Evolutionary conservation across 2,329 filamentous ascomycete species (phyloP), one percentile per base, ranked within the genome.

Genomic region (Calonectria pteridis): DNA sequence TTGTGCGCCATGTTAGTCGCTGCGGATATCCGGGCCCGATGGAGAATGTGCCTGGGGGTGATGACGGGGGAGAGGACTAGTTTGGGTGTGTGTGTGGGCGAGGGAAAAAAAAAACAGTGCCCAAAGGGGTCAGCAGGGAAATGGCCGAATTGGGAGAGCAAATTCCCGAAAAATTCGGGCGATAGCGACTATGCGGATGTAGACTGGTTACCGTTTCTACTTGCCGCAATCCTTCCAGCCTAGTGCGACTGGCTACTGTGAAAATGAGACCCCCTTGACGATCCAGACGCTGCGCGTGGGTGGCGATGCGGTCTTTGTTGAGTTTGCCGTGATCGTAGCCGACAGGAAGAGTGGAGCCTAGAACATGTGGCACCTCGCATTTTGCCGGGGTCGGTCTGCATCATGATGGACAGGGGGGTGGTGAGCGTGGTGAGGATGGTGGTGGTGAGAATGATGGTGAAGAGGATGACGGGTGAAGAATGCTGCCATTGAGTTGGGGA

Each of bases 291-390:
- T 53, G 26, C 50, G 29, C n/a, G n/a, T 23, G 11, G 53, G 51
- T 49, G 67, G 58, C 43, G 31, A 37, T 69, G 53, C 28, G 65
- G 50, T 55, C 49, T 55, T 55, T 55, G 65, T 55, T 67, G 26
- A 46, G 66, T 49, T 50, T 69, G 67, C 67, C 67, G 69, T 67
- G 37, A 20, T 66, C 37, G 40, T 55, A 67, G 63, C 69, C 62
- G 59, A 53, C 16, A 26, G 33, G 40, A 46, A 13, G 14, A 31
- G 62, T 58, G 62, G 62, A 50, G 62, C 62, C 13, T 23, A 43
- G 53, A 67, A 33, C 50, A 35, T 49, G 62, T 71, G 62, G 59
- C 51, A 63, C 58, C 28, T 66, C 40, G 69, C 28, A 59, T 67
- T 40, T 66, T 35, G 59, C 68, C 43, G 59, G 58, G 68, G 40